Conservation (phyloP, 140 eudicot genomes). For the Stevia rebaudiana region DNA sequence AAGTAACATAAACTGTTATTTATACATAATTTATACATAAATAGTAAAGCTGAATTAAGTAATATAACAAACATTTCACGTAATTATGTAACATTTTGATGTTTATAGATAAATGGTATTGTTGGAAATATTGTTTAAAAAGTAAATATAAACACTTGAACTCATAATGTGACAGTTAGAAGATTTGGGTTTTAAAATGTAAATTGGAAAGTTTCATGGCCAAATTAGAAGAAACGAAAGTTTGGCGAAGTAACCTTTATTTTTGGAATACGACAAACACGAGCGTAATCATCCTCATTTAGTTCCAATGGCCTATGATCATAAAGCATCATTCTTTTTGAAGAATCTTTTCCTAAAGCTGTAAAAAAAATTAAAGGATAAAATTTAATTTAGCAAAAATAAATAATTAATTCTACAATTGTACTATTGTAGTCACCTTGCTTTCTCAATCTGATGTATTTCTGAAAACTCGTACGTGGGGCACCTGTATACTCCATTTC, state of each 20-base stretch:
- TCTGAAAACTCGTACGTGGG: constrained; percentile 59
- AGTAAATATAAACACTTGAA: neutral
- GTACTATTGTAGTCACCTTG: constrained; percentile 34
- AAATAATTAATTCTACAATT: neutral
- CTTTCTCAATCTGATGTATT: constrained; percentile 45
- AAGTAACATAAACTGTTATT: too few relatives aligned
- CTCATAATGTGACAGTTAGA: neutral
- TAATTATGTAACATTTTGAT: neutral
- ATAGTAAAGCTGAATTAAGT: neutral
- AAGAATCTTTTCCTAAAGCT: constrained; percentile 23
- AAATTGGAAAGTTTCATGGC: neutral
- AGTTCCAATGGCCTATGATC: constrained; percentile 48
- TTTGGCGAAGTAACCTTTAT: constrained; percentile 28
- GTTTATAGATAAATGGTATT: neutral
- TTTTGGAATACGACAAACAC: constrained; percentile 46
- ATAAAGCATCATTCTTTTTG: constrained; percentile 32
- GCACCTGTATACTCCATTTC: constrained; percentile 51
- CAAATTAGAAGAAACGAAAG: neutral
- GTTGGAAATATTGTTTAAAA: neutral
- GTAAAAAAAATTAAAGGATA: neutral
- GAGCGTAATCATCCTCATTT: constrained; percentile 43
- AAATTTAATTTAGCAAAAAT: neutral
- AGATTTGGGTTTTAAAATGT: neutral
- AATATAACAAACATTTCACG: neutral
- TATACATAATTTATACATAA: too few relatives aligned